Evolutionary conservation across 2,329 filamentous ascomycete species (phyloP).

Genomic region (Exophiala lecanii-corni): DNA sequence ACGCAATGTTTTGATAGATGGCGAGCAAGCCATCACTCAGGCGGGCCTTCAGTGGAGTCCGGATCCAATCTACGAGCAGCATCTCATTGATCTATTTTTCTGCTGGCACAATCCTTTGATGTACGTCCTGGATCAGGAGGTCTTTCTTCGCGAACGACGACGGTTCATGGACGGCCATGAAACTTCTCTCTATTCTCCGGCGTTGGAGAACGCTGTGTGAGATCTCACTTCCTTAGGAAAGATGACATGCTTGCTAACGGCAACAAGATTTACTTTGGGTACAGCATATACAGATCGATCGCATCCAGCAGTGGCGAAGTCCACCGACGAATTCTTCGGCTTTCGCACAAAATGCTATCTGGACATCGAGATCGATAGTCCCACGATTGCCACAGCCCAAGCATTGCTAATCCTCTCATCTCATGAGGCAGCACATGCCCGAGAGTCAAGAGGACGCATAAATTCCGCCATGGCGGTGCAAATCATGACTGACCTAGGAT

Average conservation of each 20-base stretch:
- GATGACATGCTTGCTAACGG: neutral
- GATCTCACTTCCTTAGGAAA: neutral
- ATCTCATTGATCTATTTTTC: constrained; percentile 44
- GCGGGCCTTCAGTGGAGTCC: constrained; percentile 40
- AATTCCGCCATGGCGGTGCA: constrained; percentile 45
- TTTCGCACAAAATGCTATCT: constrained; percentile 43
- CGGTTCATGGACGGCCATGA: constrained; percentile 26
- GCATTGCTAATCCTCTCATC: constrained; percentile 43
- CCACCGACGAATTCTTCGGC: constrained; percentile 10
- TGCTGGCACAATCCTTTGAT: constrained; percentile 47
- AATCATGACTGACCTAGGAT: constrained; percentile 43
- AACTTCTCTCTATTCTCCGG: constrained; percentile 38
- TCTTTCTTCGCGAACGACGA: constrained; percentile 29
- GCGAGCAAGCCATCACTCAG: constrained; percentile 39
- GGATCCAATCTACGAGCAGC: constrained; percentile 39
- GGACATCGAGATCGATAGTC: constrained; percentile 46
- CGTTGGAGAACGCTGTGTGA: constrained; percentile 40
- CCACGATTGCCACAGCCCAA: constrained; percentile 46
- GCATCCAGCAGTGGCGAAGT: neutral
- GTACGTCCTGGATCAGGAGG: constrained; percentile 42
- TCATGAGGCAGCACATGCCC: constrained; percentile 42
- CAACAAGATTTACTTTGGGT: neutral
- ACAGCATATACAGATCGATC: neutral
- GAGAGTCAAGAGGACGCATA: constrained; percentile 46
- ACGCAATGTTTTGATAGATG: constrained; percentile 29